These are phyloP conservation scores for Boletus reticulatus DNA, from an alignment of 768 basidiomycete species.

Conservation along the genomic window DNA sequence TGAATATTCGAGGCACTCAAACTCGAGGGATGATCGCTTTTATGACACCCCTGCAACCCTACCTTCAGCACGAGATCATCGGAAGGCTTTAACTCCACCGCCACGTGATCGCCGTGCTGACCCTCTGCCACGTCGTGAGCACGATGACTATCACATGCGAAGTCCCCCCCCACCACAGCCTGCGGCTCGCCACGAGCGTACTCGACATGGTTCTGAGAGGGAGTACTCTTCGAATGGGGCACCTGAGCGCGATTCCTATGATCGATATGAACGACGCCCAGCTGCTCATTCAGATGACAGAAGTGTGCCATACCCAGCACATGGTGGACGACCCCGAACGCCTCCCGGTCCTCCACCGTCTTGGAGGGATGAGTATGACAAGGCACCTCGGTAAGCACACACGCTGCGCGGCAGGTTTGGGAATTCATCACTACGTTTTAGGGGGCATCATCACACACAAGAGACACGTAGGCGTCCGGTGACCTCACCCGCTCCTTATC, in stretches of 20 bases:
- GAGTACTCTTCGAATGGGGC: conserved; percentile 49
- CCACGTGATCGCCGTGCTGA: conserved; percentile 65
- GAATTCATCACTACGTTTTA: background rate
- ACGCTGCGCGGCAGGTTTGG: background rate
- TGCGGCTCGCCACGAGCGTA: conserved; percentile 56
- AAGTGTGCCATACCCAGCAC: conserved; percentile 41
- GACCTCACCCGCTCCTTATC: conserved; percentile 53
- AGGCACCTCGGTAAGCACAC: conserved; percentile 48
- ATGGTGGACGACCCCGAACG: conserved; percentile 49
- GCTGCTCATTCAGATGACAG: conserved; percentile 40
- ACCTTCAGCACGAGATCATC: conserved; percentile 50
- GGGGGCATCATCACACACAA: conserved; percentile 16
- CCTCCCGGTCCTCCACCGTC: conserved; percentile 57
- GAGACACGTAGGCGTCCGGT: conserved; percentile 48
- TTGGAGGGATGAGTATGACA: conserved; percentile 62
- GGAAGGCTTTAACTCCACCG: conserved; percentile 59
- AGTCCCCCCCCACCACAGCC: conserved; percentile 46
- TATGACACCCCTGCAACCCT: conserved; percentile 46
- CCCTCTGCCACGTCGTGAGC: conserved; percentile 59
- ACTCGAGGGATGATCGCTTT: conserved; percentile 54
- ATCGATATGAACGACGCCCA: conserved; percentile 56
- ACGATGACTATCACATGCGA: conserved; percentile 66
- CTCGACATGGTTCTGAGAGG: conserved; percentile 32
- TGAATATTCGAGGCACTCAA: conserved; percentile 48
- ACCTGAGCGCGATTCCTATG: conserved; percentile 50